Percentiles rank a stretch among this genome's conserved stretches.
Evolutionary conservation across 352 stramenopile species (phyloP).

Genomic region (Pythium insidiosum): DNA sequence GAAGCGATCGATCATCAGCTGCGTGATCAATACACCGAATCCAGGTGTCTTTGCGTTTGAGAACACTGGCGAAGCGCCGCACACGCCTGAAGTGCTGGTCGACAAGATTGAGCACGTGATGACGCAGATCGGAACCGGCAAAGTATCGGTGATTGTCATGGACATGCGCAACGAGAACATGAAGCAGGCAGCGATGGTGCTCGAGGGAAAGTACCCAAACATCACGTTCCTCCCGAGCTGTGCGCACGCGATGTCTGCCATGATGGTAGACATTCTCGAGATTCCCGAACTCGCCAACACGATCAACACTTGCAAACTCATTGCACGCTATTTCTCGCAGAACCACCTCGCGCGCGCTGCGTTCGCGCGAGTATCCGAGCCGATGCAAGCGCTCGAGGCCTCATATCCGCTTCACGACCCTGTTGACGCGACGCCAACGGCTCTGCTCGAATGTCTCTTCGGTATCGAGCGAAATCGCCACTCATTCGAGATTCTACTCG

Average conservation of each 20-base stretch:
- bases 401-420: slow-evolving; percentile 24
- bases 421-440: slow-evolving; percentile 20
- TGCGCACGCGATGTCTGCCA: slow-evolving; percentile 40
- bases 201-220: slow-evolving; percentile 45
- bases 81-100: slow-evolving; percentile 36
- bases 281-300: slow-evolving; percentile 29
- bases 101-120: slow-evolving; percentile 58
- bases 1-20: slow-evolving; percentile 45
- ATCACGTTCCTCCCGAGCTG: slow-evolving; percentile 64
- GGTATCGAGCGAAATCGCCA: slow-evolving; percentile 46
- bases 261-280: slow-evolving; percentile 51
- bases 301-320: slow-evolving; percentile 28
- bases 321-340: slow-evolving; percentile 33
- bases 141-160: slow-evolving; percentile 47
- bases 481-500: slow-evolving; percentile 45
- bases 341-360: slow-evolving; percentile 34
- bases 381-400: slow-evolving; percentile 34
- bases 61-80: slow-evolving; percentile 34
- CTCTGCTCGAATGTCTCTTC: slow-evolving; percentile 39
- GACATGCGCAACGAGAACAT: slow-evolving; percentile 41
- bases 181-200: slow-evolving; percentile 34
- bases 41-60: slow-evolving; percentile 51
- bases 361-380: slow-evolving; percentile 38
- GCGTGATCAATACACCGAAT: slow-evolving; percentile 41
- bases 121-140: slow-evolving; percentile 40